These are phyloP conservation scores for Ceratocystis huliohia DNA, from an alignment of 2,329 filamentous ascomycete genomes.

Conservation along the genomic window DNA sequence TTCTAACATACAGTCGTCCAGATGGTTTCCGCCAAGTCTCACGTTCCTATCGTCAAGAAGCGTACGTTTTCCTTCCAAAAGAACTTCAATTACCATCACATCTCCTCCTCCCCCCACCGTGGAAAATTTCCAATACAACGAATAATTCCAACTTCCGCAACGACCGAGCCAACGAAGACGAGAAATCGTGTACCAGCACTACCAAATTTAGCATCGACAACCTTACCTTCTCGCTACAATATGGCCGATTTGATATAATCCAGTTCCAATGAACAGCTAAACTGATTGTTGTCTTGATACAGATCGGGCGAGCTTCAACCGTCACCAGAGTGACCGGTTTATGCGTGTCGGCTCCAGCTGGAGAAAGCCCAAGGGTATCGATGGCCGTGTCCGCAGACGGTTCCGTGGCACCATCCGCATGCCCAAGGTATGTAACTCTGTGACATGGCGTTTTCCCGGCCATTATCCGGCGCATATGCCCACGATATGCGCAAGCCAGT, in stretches of 20 bases:
- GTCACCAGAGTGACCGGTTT: constrained; percentile 96
- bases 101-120: constrained; percentile 12
- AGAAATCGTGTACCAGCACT: not conserved
- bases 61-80: constrained; percentile 47
- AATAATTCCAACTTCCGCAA: not conserved
- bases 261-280: constrained; percentile 14
- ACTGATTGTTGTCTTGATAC: constrained; percentile 26
- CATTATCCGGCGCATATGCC: not conserved
- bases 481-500: not conserved
- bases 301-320: constrained; percentile 91
- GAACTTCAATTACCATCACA: constrained; percentile 18
- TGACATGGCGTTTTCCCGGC: not conserved
- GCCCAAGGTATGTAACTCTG: constrained; percentile 71
- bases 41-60: constrained; percentile 99
- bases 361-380: constrained; percentile 99
- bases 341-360: constrained; percentile 81
- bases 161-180: not conserved
- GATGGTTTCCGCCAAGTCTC: constrained; percentile 99
- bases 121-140: not conserved
- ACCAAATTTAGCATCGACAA: not conserved
- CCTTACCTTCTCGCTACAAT: not conserved
- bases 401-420: constrained; percentile 94
- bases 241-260: not conserved
- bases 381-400: constrained; percentile 91
- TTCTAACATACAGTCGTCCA: constrained; percentile 29